Base-by-base conservation (phyloP, 306 rosid genomes). In the Myrica gale region DNA sequence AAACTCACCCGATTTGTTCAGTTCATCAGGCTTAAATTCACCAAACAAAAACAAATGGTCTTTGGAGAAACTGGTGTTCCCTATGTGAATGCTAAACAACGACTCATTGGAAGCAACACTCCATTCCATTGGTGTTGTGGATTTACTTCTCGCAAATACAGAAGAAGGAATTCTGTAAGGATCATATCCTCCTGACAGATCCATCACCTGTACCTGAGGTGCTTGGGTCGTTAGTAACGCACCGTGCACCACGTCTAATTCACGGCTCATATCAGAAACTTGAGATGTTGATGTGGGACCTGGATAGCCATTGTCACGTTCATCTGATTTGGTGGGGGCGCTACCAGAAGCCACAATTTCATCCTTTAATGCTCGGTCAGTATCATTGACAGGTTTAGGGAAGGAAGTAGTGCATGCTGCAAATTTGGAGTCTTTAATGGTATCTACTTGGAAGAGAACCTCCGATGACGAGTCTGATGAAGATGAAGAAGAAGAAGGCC, bases 21-120 rank as follows among this genome's bases (percentile, higher is more conserved):
- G 79, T 56, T 87, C 90, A 48, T 37, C 79, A 15, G 90, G 74
- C 65, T 44, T 68, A 23, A 71, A 32, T 43, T 88, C 96, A 71
- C 71, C 74, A 52, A 62, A 37, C 76, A 69, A 55, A 72, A 50
- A 7, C 54, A 73, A 19, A 4, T 52, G 78, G 44, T 90, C 95
- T 79, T 85, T 81, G 74, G 88, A 66, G 71, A 89, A 85, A 82
- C 95, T 94, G 23, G 16, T 32, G 56, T 80, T 87, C 75, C 88
- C 97, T 37, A 89, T 1, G 19, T 90, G 88, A 84, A 95, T 73
- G 90, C 98, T 95, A 82, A 95, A 95, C 61, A 95, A 74, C 20
- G 97, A 95, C 0, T 95, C 98, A 78, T 92, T 89, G 48, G 98
- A 95, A 84, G 84, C 87, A 77, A 68, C 57, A 73, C 97, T 95